Conservation (phyloP, 2,329 filamentous ascomycete species). For the Phialophora chinensis region DNA sequence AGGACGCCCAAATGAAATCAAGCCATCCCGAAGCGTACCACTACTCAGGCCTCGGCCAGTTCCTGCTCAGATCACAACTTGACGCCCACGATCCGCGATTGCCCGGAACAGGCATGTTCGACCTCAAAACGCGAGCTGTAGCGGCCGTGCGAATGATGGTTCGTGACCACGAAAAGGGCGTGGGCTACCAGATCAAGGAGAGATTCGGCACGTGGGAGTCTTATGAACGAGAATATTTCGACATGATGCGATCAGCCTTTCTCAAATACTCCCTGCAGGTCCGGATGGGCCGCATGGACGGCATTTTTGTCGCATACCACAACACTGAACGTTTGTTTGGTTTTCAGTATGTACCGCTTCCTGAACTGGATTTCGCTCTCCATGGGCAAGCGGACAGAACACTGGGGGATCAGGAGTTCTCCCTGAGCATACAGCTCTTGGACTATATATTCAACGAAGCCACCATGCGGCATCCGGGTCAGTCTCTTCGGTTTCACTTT, state of each 20-base stretch:
- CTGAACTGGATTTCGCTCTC: slow-evolving; percentile 88
- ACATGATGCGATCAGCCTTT: slow-evolving; percentile 94
- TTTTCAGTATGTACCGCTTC: slow-evolving; percentile 88
- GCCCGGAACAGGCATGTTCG: slow-evolving; percentile 91
- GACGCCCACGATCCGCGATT: slow-evolving; percentile 86
- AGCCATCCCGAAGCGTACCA: slow-evolving; percentile 77
- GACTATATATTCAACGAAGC: slow-evolving; percentile 80
- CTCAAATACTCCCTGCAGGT: slow-evolving; percentile 97
- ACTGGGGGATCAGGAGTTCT: slow-evolving; percentile 85
- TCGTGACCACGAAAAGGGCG: slow-evolving; percentile 70
- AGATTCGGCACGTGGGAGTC: slow-evolving; percentile 83
- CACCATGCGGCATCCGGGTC: slow-evolving; percentile 73
- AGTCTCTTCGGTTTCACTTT: slow-evolving; percentile 78
- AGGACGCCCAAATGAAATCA: slow-evolving; percentile 48
- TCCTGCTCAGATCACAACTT: slow-evolving; percentile 92
- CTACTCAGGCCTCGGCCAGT: slow-evolving; percentile 83
- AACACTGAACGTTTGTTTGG: slow-evolving; percentile 95
- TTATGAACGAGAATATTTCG: slow-evolving; percentile 93
- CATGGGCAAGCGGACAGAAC: slow-evolving; percentile 73
- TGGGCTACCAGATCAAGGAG: slow-evolving; percentile 83
- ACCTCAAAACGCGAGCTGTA: slow-evolving; percentile 93
- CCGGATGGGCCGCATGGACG: slow-evolving; percentile 97
- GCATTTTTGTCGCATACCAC: slow-evolving; percentile 96
- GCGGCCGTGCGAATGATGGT: slow-evolving; percentile 90
- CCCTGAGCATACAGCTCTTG: slow-evolving; percentile 75